Base-by-base conservation (phyloP, 768 basidiomycete species). In the Rubroboletus satanas region DNA sequence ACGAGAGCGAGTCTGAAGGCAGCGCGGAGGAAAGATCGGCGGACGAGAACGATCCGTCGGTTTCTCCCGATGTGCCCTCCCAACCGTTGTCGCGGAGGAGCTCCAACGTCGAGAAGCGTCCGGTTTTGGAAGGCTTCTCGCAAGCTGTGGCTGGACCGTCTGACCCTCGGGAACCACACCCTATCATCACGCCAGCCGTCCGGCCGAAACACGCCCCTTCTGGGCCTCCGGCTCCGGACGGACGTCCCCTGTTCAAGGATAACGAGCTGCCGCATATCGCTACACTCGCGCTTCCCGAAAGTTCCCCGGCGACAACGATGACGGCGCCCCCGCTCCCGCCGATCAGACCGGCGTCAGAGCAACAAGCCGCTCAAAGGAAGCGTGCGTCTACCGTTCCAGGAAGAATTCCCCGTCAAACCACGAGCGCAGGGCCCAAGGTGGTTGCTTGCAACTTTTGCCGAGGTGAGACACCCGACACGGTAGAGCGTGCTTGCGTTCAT, bases 401-500 rank as follows among this genome's bases (percentile, higher is more conserved):
- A 38, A 85, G 84, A 64, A 80, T 72, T 54, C 76, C 74, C 51
- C 82, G 84, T 58, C 77, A 79, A 63, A 71, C 77, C 46, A 82
- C 83, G 35, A 84, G 78, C 54, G 87, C 87, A 48, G 90, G 90
- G 11, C 88, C 89, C 44, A 92, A 92, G 66, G 87, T 91, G 12
- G 89, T 93, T 23, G 90, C 90, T 15, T 93, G 90, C 72, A 90
- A 92, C 71, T 90, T 90, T 67, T 93, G 90, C 72, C 81, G 90
- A 76, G 88, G 90, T 91, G 64, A 52, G 83, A 75, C 47, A 37
- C 33, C 33, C 31, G 45, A 47, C 44, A 38, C 48, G 37, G 23
- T 48, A 23, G 37, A 47, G 43, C 47, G 55, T 48, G 56, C 56
- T 14, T 29, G 56, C 23, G 23, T 48, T 58, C 2, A 60, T 26